These are phyloP conservation scores for Penicillium italicum DNA, from an alignment of 2,329 filamentous ascomycete species.

Conservation along the genomic window DNA sequence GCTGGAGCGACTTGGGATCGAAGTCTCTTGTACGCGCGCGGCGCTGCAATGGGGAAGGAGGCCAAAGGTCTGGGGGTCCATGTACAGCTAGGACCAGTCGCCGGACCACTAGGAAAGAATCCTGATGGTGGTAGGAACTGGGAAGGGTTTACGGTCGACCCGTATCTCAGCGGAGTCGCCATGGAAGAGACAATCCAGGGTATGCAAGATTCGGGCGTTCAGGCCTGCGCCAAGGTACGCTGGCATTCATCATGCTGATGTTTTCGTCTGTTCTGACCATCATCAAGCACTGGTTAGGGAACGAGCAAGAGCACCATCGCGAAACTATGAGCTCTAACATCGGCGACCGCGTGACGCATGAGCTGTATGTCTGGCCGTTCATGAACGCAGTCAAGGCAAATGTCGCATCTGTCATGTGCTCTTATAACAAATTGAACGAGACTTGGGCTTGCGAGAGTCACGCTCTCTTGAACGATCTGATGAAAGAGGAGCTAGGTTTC, in stretches of 20 bases:
- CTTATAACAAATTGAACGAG: conserved; percentile 67
- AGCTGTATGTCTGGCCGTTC: conserved; percentile 76
- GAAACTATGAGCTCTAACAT: conserved; percentile 50
- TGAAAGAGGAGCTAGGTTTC: conserved; percentile 78
- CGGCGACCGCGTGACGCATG: conserved; percentile 71
- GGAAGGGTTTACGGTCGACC: conserved; percentile 48
- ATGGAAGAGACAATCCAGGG: conserved; percentile 50
- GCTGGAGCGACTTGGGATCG: conserved; percentile 52
- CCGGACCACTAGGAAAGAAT: conserved; percentile 43
- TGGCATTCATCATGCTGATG: no score
- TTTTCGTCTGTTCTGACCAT: conserved; percentile 52
- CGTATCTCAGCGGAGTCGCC: conserved; percentile 44
- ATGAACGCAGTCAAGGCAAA: conserved; percentile 67
- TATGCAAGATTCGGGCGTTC: conserved; percentile 53
- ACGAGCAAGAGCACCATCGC: conserved; percentile 60
- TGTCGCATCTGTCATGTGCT: conserved; percentile 52
- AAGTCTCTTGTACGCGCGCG: conserved; percentile 52
- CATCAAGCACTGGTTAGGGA: conserved; percentile 57
- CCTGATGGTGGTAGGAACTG: conserved; percentile 23
- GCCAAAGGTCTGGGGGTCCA: conserved; percentile 31
- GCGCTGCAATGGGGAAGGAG: conserved; percentile 54
- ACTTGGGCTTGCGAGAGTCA: conserved; percentile 78
- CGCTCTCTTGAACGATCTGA: conserved; percentile 67
- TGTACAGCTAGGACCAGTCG: conserved; percentile 41
- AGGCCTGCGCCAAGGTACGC: conserved; percentile 22